Conservation (phyloP, 495 filamentous ascomycete genomes). For the Xylaria telfairii region DNA sequence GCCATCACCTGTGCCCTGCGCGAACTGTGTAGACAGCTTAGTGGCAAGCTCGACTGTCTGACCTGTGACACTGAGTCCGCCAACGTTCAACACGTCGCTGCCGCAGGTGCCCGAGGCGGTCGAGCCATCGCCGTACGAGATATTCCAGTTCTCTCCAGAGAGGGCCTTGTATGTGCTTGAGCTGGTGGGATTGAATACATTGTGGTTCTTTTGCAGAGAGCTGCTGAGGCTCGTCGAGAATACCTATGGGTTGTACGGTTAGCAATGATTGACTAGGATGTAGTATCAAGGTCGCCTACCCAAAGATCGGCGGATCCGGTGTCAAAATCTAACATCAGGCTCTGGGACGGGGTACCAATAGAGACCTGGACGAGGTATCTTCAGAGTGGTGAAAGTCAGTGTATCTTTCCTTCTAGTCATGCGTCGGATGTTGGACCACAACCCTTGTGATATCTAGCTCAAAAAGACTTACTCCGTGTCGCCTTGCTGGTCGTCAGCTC, state of each 20-base stretch:
- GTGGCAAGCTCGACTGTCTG: constrained; percentile 75
- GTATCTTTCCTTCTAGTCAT: neutral
- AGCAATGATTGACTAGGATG: neutral
- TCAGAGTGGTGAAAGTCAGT: neutral
- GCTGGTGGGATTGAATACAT: constrained; percentile 62
- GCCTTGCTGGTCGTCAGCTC: constrained; percentile 74
- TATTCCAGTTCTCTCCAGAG: constrained; percentile 65
- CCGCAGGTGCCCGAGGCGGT: constrained; percentile 73
- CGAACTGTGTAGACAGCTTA: constrained; percentile 65
- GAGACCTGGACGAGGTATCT: constrained; percentile 64
- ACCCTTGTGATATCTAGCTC: neutral
- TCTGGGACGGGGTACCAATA: constrained; percentile 74
- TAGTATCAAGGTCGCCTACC: constrained; percentile 55
- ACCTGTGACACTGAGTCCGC: constrained; percentile 66
- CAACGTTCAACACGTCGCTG: constrained; percentile 69
- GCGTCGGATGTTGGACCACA: neutral
- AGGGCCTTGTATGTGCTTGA: constrained; percentile 66
- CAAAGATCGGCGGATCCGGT: constrained; percentile 80
- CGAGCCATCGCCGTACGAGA: constrained; percentile 75
- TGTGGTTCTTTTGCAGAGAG: constrained; percentile 43
- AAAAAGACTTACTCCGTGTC: constrained; percentile 59
- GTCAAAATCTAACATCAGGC: constrained; percentile 72
- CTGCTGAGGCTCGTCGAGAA: constrained; percentile 11
- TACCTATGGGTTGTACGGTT: neutral
- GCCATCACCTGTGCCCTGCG: constrained; percentile 67